Conservation (phyloP, 1,139 yeast genomes). For the Meyerozyma athensensis region DNA sequence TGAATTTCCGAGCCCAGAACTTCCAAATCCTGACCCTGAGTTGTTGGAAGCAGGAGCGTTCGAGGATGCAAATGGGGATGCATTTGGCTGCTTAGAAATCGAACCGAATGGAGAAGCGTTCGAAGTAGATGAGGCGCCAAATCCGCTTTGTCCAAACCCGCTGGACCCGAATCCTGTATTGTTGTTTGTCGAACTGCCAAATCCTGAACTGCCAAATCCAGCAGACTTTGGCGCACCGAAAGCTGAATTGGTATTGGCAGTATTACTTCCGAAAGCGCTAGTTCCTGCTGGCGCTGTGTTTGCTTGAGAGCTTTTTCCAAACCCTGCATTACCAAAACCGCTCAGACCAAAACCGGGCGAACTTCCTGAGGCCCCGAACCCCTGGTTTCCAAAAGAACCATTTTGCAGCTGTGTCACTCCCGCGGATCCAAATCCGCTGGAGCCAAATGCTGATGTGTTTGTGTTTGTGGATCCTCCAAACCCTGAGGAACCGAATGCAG, state of each 20-base stretch:
- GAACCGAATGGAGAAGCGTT: slow-evolving; percentile 4
- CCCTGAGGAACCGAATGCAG: slow-evolving; percentile 8
- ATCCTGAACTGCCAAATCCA: slow-evolving; percentile 2
- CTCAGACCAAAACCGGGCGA: not conserved
- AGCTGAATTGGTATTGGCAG: not conserved
- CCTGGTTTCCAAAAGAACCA: slow-evolving; percentile 5
- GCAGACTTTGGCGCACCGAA: not conserved
- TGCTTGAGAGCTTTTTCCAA: slow-evolving; percentile 3
- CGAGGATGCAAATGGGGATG: too few species aligned
- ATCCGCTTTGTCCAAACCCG: slow-evolving; percentile 6
- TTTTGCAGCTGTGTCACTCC: slow-evolving; percentile 4
- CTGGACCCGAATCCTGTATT: slow-evolving; percentile 3
- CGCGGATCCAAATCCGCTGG: slow-evolving; percentile 6
- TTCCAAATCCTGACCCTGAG: too few species aligned
- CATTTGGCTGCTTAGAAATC: too few species aligned
- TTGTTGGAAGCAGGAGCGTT: too few species aligned
- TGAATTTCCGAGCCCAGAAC: too few species aligned
- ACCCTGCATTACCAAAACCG: slow-evolving; percentile 6
- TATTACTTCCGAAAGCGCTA: not conserved
- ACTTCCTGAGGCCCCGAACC: slow-evolving; percentile 6
- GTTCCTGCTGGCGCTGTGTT: not conserved
- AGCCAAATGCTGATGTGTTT: slow-evolving; percentile 7
- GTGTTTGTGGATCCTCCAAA: slow-evolving; percentile 1
- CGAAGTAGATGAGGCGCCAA: slow-evolving; percentile 1
- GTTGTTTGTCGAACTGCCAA: slow-evolving; percentile 4